Evolutionary conservation across 2,329 filamentous ascomycete species (phyloP).

Genomic region (Beauveria bassiana): DNA sequence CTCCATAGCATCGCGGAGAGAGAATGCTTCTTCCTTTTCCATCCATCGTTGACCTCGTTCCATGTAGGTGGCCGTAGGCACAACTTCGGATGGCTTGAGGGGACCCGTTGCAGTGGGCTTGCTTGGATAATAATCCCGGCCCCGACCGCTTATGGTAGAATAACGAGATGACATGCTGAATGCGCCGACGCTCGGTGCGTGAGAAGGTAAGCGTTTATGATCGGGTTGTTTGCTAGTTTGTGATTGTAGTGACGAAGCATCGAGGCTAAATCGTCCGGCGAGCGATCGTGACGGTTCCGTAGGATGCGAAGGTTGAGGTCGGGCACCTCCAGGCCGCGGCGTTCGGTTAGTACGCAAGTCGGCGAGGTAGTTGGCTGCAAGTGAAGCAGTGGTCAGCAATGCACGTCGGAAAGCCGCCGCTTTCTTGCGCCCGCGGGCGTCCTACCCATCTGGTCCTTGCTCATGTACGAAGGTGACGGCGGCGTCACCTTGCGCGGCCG

Average conservation of each 20-base stretch:
- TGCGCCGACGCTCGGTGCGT: slow-evolving; percentile 32
- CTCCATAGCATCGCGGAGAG: slow-evolving; percentile 64
- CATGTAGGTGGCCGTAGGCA: slow-evolving; percentile 61
- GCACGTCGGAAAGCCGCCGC: slow-evolving; percentile 3
- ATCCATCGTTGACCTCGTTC: slow-evolving; percentile 70
- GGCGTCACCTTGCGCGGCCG: slow-evolving; percentile 49
- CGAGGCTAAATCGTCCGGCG: slow-evolving; percentile 25
- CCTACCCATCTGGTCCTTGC: slow-evolving; percentile 58
- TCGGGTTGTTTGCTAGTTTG: slow-evolving; percentile 17
- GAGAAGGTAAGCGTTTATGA: slow-evolving; percentile 21
- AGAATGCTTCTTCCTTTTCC: slow-evolving; percentile 69
- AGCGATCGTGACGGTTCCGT: slow-evolving; percentile 23
- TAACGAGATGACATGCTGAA: slow-evolving; percentile 44
- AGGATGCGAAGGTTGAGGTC: slow-evolving; percentile 46
- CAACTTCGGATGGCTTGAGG: slow-evolving; percentile 51
- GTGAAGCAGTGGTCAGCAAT: slow-evolving; percentile 14
- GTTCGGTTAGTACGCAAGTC: slow-evolving; percentile 62
- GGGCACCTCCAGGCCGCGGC: slow-evolving; percentile 61
- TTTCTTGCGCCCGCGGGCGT: slow-evolving; percentile 3
- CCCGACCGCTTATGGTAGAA: slow-evolving; percentile 36
- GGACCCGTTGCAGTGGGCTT: slow-evolving; percentile 29
- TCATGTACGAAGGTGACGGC: slow-evolving; percentile 57
- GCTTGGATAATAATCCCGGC: slow-evolving; percentile 46
- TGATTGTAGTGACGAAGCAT: slow-evolving; percentile 19
- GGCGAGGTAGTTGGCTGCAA: slow-evolving; percentile 59